Evolutionary conservation across 2,329 filamentous ascomycete species (phyloP).

Genomic region (Paramyrothecium sp.): DNA sequence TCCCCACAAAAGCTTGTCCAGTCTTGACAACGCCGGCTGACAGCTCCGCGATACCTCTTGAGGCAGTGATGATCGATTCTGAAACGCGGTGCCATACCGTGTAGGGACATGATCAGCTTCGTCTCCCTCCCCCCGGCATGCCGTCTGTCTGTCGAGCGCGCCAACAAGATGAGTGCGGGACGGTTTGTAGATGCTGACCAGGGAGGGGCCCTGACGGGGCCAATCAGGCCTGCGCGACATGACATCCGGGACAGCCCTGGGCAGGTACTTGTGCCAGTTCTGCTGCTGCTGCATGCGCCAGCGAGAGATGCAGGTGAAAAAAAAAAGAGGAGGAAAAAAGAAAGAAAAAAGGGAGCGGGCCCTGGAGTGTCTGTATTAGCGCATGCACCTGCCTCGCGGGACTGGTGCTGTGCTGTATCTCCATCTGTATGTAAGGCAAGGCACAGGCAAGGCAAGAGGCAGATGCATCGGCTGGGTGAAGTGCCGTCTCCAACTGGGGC

Average conservation of each 20-base stretch:
- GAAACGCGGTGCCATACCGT: constrained; percentile 30
- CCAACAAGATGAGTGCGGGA: not conserved
- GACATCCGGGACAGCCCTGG: not conserved
- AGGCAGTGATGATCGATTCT: constrained; percentile 28
- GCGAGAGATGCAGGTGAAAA: not conserved
- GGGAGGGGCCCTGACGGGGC: not conserved
- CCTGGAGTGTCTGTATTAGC: no score
- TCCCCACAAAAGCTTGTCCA: constrained; percentile 35
- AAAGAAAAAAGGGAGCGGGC: not conserved
- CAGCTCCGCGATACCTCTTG: constrained; percentile 16
- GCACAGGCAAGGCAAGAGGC: no score
- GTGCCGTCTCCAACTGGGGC: no score
- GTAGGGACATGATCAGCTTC: constrained; percentile 20
- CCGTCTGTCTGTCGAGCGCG: not conserved
- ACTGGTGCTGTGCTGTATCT: not conserved
- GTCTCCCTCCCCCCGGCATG: constrained; percentile 7
- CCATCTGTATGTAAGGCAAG: not conserved
- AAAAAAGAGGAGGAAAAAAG: not conserved
- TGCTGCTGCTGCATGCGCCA: no score
- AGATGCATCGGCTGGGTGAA: no score
- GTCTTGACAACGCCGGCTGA: constrained; percentile 30
- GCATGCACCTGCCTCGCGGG: no score
- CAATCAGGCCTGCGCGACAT: not conserved
- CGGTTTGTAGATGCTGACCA: not conserved
- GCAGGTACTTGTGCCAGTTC: not conserved